Evolutionary conservation across 2,329 filamentous ascomycete species (phyloP), one percentile per base, ranked within the genome.

Genomic region (Talaromyces sp.): DNA sequence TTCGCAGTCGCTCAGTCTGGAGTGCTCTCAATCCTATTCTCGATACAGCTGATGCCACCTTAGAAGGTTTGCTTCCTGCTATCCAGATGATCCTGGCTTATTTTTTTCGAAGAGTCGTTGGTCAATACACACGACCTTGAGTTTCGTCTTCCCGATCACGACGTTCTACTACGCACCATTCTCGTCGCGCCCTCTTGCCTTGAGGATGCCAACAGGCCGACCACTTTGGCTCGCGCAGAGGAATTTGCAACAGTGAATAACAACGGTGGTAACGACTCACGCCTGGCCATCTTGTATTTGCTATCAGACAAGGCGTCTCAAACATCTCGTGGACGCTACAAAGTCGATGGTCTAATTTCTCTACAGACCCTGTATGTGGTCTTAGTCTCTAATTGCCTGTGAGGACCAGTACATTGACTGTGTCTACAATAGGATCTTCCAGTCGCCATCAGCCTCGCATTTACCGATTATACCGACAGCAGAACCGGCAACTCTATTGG

Each of bases 1-100:
- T 81, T 13, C 73, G 74, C 13, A 66, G 68, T 31, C 74, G 75
- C 24, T 66, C 72, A 5, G 70, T 78, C 31, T 78, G 76, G 72
- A 67, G 67, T 17, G 61, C 65, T 26, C 62, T 73, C 11, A 65
- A 60, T 10, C 69, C 67, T 31, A 43, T 65, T 26, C 55, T 73
- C 13, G 59, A 56, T 17, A 56, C 59, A 14, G 29, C 58, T 21
- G 27, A 58, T 10, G 26, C 56, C 27, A 61, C 29, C 31, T 54
- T 70, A 2, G 55, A 65, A 68, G 69, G 71, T 73, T 41, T 32
- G 26, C 31, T 24, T 56, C 17, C 11, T 21, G 7, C 11, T 35
- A 9, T 13, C 9, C 6, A 19, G n/a, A 13, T n/a, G 7, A 21
- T 6, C 19, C 9, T 38, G 2, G 51, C 11, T 43, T 10, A 55